Base-by-base conservation (phyloP, 768 basidiomycete genomes). In the Cantharellus cinnabarinus region DNA sequence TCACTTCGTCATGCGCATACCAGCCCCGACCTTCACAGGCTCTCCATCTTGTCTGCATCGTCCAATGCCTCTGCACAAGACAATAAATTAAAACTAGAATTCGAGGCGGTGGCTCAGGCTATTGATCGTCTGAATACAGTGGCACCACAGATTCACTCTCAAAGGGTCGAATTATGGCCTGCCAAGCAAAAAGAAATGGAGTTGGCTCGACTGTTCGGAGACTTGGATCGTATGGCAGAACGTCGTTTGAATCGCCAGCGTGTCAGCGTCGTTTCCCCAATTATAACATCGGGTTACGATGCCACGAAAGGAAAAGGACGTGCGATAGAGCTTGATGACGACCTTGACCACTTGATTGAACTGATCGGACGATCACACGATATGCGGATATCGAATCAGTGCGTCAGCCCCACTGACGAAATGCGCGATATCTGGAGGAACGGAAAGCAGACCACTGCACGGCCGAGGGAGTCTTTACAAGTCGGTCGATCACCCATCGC, bases 71-170 rank as follows among this genome's bases (percentile, higher is more conserved):
- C 44, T 48, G 44, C 44, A 29, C 10, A 10, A 10, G 29, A 48
- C 44, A 89, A 90, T 69, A 93, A 93, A 73, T 85, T 83, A 79
- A 71, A 79, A 56, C 70, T 85, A 66, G 94, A 98, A 68, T 74
- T 97, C 20, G 90, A 95, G 64, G 75, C 77, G 5, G 81, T 98
- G 51, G 79, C 87, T 0, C 77, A 78, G 68, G 91, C 95, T 39
- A 93, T 99, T 65, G 91, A 94, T 67, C 75, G 90, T 42, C 72
- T 97, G 5, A 89, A 95, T 68, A 69, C 78, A 4, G 85, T 83
- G 39, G 81, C 89, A 0, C 93, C 94, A 0, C 91, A 94, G 68
- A 70, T 97, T 48, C 79, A 84, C 61, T 84, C 93, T 67, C 94
- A 99, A 69, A 80, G 95, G 0, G 89, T 87, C n/a, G 91, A 93